phyloP scores from a whole-genome alignment of 805 yeast genomes.

The Hemisphaericaspora nanyangensis region DNA sequence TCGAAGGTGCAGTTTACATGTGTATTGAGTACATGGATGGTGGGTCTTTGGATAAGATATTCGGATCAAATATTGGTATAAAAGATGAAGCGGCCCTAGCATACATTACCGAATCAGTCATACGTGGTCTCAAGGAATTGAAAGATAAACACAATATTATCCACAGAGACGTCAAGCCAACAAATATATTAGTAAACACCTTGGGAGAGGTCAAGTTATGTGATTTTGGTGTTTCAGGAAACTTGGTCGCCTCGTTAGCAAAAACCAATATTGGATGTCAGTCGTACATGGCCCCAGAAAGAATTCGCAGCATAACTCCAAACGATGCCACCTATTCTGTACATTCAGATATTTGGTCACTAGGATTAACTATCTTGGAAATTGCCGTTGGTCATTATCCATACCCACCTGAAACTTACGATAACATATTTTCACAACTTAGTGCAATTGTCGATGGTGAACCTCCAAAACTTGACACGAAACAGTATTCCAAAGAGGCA shows the following conservation, averaged over 20 bases:
- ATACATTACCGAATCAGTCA: slow-evolving; percentile 72
- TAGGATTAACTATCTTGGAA: slow-evolving; percentile 86
- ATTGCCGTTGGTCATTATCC: slow-evolving; percentile 90
- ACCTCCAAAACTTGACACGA: slow-evolving; percentile 75
- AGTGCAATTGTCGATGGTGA: slow-evolving; percentile 97
- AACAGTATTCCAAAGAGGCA: slow-evolving; percentile 67
- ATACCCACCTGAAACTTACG: slow-evolving; percentile 92
- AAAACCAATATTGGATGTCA: slow-evolving; percentile 97
- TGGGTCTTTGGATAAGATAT: slow-evolving; percentile 85
- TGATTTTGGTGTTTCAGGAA: slow-evolving; percentile 96
- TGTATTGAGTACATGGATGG: slow-evolving; percentile 99
- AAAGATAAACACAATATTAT: slow-evolving; percentile 90
- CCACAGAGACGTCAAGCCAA: slow-evolving; percentile 96
- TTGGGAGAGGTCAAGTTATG: slow-evolving; percentile 86
- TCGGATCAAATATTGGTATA: slow-evolving; percentile 55
- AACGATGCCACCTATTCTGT: slow-evolving; percentile 83
- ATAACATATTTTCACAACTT: slow-evolving; percentile 85
- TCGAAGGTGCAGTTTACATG: slow-evolving; percentile 97
- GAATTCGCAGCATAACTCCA: slow-evolving; percentile 72
- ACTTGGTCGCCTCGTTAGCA: slow-evolving; percentile 90
- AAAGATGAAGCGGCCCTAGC: slow-evolving; percentile 79
- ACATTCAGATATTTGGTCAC: slow-evolving; percentile 93
- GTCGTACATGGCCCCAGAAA: slow-evolving; percentile 97
- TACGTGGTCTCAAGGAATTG: slow-evolving; percentile 74
- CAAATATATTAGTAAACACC: slow-evolving; percentile 81